Evolutionary conservation across 2,329 filamentous ascomycete species (phyloP), one percentile per base, ranked within the genome.

Genomic region (Alternaria infectoria): DNA sequence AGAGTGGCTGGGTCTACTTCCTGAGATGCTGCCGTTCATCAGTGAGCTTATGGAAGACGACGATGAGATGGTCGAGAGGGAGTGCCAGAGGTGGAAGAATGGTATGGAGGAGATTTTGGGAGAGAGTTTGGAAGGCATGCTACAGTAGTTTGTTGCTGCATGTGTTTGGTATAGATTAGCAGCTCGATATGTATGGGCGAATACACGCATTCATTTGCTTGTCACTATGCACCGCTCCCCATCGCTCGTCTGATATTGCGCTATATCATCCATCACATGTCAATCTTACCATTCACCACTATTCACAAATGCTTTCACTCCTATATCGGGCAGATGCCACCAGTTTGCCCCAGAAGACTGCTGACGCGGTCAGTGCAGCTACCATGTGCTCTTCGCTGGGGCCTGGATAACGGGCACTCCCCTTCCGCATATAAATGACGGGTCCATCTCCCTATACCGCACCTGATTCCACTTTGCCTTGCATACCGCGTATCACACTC

Each of bases 11-110:
- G 88, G 90, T 2, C 87, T 96, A 83, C 80, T 98, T 76, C 93
- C 95, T 0, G 96, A 99, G 86, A 98, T 97, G 91, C 82, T 99
- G 78, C 95, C 96, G 19, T 93, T 95, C 68, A 97, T 99, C 72
- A 96, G 93, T 74, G 96, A 99, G 83, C 80, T 97, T 74, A 91
- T 97, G 82, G 96, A 99, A 77, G 96, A 99, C 78, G 96, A 98
- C 70, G 94, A 98, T 76, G 96, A 98, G 82, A 86, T 87, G 26
- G 95, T 99, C 23, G 96, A 99, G 83, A 85, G 89, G 75, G 94
- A 97, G 83, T 95, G 93, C 40, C 88, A 94, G 77, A 86, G 89
- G 74, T 97, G 96, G 95, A 96, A 98, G 72, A 87, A 90, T 76
- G 89, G 90, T 81, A 96, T 99, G 76, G 95, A 98, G 81, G 90